phyloP scores from a whole-genome alignment of 345 rosid genomes.

The Rhizophora mangle region DNA sequence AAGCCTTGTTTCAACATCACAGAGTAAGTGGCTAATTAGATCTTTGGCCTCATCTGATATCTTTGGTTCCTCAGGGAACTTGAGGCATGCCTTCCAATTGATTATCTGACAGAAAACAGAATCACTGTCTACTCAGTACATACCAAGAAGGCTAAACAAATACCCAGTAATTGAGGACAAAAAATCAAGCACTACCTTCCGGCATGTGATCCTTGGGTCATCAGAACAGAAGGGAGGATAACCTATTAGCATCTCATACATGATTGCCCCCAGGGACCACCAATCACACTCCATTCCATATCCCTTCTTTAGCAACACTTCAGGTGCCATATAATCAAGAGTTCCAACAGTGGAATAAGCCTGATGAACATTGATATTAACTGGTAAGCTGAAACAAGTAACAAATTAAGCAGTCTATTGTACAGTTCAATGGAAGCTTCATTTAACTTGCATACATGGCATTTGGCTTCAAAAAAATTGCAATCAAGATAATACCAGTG shows the following conservation, averaged over 20 bases:
- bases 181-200: slow-evolving; percentile 58
- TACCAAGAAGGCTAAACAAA: slow-evolving; percentile 9
- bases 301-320: slow-evolving; percentile 90
- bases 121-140: slow-evolving; percentile 23
- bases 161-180: slow-evolving; percentile 4
- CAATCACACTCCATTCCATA: slow-evolving; percentile 98
- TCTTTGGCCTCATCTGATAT: slow-evolving; percentile 84
- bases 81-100: slow-evolving; percentile 89
- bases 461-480: too few relatives aligned
- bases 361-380: slow-evolving; percentile 37
- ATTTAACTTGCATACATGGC: too few relatives aligned
- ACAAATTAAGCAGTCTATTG: slow-evolving; percentile 1
- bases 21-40: slow-evolving; percentile 80
- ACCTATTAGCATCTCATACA: slow-evolving; percentile 96
- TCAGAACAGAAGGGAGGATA: slow-evolving; percentile 99
- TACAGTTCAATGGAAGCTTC: neutral
- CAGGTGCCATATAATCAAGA: slow-evolving; percentile 99
- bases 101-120: slow-evolving; percentile 56
- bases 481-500: slow-evolving; percentile 56
- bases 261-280: slow-evolving; percentile 99
- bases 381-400: slow-evolving; percentile 9
- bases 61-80: slow-evolving; percentile 90
- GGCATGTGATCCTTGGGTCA: slow-evolving; percentile 90
- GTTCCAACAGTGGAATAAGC: slow-evolving; percentile 99
- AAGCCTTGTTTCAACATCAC: slow-evolving; percentile 85